Percentiles rank a stretch among this genome's conserved stretches.
These are phyloP conservation scores for Phytophthora litchii DNA, from an alignment of 352 stramenopile genomes.

Conservation along the genomic window DNA sequence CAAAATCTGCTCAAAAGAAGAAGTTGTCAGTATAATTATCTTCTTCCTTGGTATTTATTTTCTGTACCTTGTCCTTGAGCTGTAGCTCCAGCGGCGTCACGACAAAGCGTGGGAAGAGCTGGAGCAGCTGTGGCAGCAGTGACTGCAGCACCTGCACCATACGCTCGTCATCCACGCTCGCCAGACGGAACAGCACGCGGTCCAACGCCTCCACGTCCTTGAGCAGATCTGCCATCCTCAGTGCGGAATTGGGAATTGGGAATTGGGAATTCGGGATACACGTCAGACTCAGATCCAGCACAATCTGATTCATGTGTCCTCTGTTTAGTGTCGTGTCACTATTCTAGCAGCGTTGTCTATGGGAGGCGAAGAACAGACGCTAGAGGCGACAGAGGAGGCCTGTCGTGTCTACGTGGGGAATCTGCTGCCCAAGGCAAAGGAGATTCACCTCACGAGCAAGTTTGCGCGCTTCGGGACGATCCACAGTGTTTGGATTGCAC, in stretches of 20 bases:
- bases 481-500: constrained; percentile 74
- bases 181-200: constrained; percentile 79
- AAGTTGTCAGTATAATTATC: constrained; percentile 1
- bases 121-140: constrained; percentile 70
- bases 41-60: background rate
- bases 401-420: constrained; percentile 82
- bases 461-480: constrained; percentile 76
- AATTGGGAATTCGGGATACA: constrained; percentile 17
- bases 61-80: constrained; percentile 72
- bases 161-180: constrained; percentile 69
- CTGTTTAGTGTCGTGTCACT: background rate
- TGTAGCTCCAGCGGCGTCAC: constrained; percentile 41
- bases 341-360: background rate
- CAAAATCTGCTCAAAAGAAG: constrained; percentile 50
- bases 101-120: constrained; percentile 57
- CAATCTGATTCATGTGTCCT: constrained; percentile 4
- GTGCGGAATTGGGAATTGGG: constrained; percentile 19
- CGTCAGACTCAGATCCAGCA: constrained; percentile 4
- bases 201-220: constrained; percentile 73
- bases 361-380: constrained; percentile 22
- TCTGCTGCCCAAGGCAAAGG: constrained; percentile 70
- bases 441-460: constrained; percentile 61
- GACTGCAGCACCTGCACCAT: constrained; percentile 65
- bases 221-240: constrained; percentile 37
- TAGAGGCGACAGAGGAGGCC: constrained; percentile 28